Evolutionary conservation across 2,329 filamentous ascomycete genomes (phyloP).

Genomic region (Scorias spongiosa): DNA sequence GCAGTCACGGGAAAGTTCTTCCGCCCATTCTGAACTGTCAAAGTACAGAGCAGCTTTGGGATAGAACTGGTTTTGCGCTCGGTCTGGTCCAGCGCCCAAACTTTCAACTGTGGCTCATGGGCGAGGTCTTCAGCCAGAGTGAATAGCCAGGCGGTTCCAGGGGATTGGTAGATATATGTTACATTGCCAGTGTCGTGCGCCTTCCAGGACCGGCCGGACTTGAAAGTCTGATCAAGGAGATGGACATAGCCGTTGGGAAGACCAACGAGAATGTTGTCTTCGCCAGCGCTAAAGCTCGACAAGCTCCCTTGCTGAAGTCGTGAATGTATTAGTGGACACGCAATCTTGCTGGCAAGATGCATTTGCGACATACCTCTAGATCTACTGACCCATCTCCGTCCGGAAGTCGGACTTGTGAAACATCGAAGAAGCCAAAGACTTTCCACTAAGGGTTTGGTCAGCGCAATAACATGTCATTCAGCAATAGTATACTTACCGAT

Average conservation of each 20-base stretch:
- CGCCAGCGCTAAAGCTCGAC: constrained; percentile 70
- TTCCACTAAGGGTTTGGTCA: constrained; percentile 58
- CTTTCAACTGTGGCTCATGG: constrained; percentile 76
- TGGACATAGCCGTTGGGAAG: constrained; percentile 73
- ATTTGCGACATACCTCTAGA: constrained; percentile 15
- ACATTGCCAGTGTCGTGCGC: constrained; percentile 70
- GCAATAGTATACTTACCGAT: constrained; percentile 11
- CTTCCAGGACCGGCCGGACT: constrained; percentile 70
- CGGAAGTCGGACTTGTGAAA: constrained; percentile 63
- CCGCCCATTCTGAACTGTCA: constrained; percentile 75
- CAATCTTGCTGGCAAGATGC: neutral
- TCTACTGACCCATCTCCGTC: constrained; percentile 55
- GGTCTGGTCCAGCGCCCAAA: constrained; percentile 91
- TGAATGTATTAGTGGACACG: constrained; percentile 6
- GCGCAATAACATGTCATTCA: neutral
- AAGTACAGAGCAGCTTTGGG: constrained; percentile 73
- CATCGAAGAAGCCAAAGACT: constrained; percentile 98
- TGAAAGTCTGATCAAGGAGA: constrained; percentile 77
- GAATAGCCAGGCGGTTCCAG: constrained; percentile 70
- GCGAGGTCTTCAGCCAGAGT: constrained; percentile 80
- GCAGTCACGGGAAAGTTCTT: constrained; percentile 93
- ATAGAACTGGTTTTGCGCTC: constrained; percentile 77
- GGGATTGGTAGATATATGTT: constrained; percentile 83
- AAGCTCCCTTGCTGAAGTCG: constrained; percentile 45
- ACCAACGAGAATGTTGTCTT: constrained; percentile 78